These are phyloP conservation scores for Isabelozyma heimii DNA, from an alignment of 805 yeast species.

Conservation along the genomic window DNA sequence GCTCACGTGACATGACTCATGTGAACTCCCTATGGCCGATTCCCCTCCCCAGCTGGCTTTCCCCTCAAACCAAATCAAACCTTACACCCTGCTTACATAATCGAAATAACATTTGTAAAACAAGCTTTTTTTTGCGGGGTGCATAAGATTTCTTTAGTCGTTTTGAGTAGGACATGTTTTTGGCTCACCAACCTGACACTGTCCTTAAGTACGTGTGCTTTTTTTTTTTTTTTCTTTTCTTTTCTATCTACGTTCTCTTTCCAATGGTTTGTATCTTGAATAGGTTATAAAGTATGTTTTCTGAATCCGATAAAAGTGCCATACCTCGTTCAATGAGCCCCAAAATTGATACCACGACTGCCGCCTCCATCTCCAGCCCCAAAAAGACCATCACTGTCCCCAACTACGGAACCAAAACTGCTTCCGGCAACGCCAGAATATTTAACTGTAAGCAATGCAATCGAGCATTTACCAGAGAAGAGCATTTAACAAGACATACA, in stretches of 20 bases:
- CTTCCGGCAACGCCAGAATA: constrained; percentile 43
- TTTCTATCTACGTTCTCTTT: not conserved
- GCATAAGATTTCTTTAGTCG: not conserved
- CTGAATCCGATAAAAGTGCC: not conserved
- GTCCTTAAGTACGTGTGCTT: not conserved
- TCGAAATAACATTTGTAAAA: not conserved
- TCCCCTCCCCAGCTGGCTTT: not conserved
- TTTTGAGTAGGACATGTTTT: not conserved
- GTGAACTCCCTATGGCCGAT: not conserved
- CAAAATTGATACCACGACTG: not conserved
- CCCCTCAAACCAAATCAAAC: not conserved
- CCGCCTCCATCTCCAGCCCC: not conserved
- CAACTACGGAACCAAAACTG: constrained; percentile 38
- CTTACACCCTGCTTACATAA: not conserved
- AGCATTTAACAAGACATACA: constrained; percentile 42
- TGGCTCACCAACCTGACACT: not conserved
- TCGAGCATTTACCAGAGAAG: constrained; percentile 47
- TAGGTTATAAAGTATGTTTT: not conserved
- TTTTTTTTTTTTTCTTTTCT: not conserved
- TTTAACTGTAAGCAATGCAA: constrained; percentile 40
- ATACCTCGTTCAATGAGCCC: not conserved
- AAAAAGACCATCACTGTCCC: not conserved
- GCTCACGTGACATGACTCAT: not conserved
- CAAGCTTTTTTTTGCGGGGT: not conserved
- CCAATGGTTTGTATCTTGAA: not conserved